A percentile compares a stretch with the other conserved stretches of the same genome.
These are phyloP conservation scores for Coemansia sp. DNA, from an alignment of 371 early-diverging fungal genomes.

Conservation along the genomic window DNA sequence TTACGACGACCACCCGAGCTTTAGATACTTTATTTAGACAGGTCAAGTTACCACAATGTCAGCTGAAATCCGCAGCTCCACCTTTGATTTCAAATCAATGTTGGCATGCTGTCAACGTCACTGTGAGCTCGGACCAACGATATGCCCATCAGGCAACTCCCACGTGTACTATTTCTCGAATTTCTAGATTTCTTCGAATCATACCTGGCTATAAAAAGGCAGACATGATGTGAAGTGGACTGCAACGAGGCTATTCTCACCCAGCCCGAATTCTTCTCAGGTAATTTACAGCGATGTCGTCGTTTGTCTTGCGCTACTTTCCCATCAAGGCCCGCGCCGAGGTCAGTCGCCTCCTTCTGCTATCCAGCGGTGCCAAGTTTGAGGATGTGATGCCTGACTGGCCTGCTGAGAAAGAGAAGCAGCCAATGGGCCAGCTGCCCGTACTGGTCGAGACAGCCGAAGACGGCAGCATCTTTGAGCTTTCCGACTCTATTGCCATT, in stretches of 20 bases:
- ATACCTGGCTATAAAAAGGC: neutral
- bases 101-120: too few relatives aligned
- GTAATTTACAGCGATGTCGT: slow-evolving; percentile 7
- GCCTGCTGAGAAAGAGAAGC: slow-evolving; percentile 49
- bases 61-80: too few relatives aligned
- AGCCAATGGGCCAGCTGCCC: slow-evolving; percentile 56
- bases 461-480: slow-evolving; percentile 34
- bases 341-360: slow-evolving; percentile 26
- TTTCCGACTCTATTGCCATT: slow-evolving; percentile 53
- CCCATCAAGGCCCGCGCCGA: slow-evolving; percentile 18
- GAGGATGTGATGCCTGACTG: slow-evolving; percentile 42
- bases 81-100: too few relatives aligned
- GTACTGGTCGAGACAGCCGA: slow-evolving; percentile 50
- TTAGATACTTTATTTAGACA: slow-evolving; percentile 52
- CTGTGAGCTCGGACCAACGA: too few relatives aligned
- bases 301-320: slow-evolving; percentile 35
- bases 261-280: neutral
- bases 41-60: neutral
- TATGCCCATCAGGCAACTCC: too few relatives aligned
- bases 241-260: neutral
- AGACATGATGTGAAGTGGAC: too few relatives aligned
- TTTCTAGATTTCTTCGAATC: neutral
- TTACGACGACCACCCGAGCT: slow-evolving; percentile 53
- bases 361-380: slow-evolving; percentile 23
- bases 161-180: too few relatives aligned